A percentile compares a stretch with the other conserved stretches of the same genome.
phyloP scores from a whole-genome alignment of 2,329 filamentous ascomycete genomes.

The Diaporthe sp. region DNA sequence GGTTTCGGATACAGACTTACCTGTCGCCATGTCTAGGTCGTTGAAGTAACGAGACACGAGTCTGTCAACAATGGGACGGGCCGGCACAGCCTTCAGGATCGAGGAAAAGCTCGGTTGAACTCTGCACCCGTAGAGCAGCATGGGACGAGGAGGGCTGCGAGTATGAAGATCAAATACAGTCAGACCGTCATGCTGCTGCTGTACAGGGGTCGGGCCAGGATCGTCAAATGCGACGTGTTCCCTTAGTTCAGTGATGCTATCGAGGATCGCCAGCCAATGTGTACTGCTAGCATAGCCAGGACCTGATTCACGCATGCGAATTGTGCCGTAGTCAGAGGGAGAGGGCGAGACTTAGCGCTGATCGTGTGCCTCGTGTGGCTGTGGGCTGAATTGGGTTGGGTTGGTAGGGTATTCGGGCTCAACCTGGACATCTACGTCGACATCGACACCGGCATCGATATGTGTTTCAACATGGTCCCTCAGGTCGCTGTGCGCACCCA shows the following conservation, averaged over 20 bases:
- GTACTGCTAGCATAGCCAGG: slow-evolving; percentile 47
- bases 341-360: not conserved
- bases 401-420: not conserved
- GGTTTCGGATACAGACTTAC: slow-evolving; percentile 31
- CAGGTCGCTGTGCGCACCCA: not conserved
- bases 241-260: slow-evolving; percentile 52
- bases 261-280: slow-evolving; percentile 54
- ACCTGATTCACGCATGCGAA: slow-evolving; percentile 41
- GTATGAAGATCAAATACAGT: not conserved
- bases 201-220: not conserved
- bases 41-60: slow-evolving; percentile 51
- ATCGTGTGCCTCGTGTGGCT: not conserved
- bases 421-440: not conserved
- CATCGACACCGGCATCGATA: not conserved
- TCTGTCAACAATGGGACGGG: slow-evolving; percentile 45
- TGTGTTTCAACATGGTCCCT: not conserved
- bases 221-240: slow-evolving; percentile 43
- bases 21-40: slow-evolving; percentile 42
- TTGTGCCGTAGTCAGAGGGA: slow-evolving; percentile 44
- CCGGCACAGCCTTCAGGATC: slow-evolving; percentile 47
- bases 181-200: not conserved
- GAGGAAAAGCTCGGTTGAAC: slow-evolving; percentile 42
- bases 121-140: slow-evolving; percentile 47
- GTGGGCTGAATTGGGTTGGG: not conserved
- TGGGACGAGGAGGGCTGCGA: slow-evolving; percentile 35